Percentiles rank a stretch among this genome's conserved stretches.
These are phyloP conservation scores for Monosporascus ibericus DNA, from an alignment of 2,329 filamentous ascomycete species.

Conservation along the genomic window DNA sequence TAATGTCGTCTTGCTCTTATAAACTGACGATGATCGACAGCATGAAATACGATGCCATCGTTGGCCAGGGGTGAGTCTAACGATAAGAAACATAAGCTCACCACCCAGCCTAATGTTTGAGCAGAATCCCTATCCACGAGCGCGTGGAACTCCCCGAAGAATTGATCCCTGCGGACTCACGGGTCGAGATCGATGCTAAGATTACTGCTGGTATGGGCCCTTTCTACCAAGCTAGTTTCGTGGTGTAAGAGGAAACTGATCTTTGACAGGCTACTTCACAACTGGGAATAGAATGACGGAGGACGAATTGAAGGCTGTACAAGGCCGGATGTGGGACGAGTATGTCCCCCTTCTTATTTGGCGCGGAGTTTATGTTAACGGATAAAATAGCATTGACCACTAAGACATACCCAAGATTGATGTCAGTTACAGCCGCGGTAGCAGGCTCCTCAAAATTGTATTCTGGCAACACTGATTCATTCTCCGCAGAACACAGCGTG, in stretches of 20 bases:
- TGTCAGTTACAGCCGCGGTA: not conserved
- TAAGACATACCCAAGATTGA: constrained; percentile 18
- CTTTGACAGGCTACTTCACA: constrained; percentile 62
- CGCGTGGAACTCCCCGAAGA: constrained; percentile 88
- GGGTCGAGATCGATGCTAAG: constrained; percentile 98
- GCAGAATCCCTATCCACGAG: constrained; percentile 79
- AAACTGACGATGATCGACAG: constrained; percentile 36
- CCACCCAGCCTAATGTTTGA: constrained; percentile 17
- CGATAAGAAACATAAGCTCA: constrained; percentile 11
- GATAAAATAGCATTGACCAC: constrained; percentile 35
- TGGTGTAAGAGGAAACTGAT: constrained; percentile 19
- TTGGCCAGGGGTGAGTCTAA: constrained; percentile 62
- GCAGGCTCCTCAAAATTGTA: not conserved
- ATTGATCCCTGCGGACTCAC: constrained; percentile 87
- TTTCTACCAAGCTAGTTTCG: constrained; percentile 3
- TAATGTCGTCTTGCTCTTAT: constrained; percentile 7
- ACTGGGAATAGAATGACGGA: constrained; percentile 84
- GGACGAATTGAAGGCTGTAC: constrained; percentile 77
- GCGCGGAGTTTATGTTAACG: constrained; percentile 15
- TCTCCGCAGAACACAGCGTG: not conserved
- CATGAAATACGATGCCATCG: constrained; percentile 89
- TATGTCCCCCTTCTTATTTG: constrained; percentile 31
- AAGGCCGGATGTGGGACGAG: constrained; percentile 89
- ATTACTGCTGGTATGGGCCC: constrained; percentile 75
- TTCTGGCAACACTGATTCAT: not conserved